Evolutionary conservation across 441 rosid genomes (phyloP), one percentile per base, ranked within the genome.

Genomic region (Breynia disticha): DNA sequence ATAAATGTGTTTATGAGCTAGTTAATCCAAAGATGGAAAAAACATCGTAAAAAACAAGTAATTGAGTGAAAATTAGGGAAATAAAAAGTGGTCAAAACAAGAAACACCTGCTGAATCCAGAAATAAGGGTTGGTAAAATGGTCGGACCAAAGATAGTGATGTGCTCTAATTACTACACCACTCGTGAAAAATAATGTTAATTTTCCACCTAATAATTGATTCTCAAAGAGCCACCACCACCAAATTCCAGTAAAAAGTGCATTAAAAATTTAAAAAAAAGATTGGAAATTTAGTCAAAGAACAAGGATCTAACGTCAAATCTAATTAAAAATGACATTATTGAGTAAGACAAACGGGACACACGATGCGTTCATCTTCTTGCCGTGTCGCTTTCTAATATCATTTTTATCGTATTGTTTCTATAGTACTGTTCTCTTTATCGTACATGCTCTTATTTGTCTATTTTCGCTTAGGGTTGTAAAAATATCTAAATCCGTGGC

Each of bases 271-370:
- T n/a, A n/a, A n/a, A n/a, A n/a, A n/a, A n/a, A n/a, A n/a, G 7
- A 28, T 28, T 2, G 35, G 35, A 28, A 28, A 28, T 4, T 28
- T 28, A 28, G 35, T 28, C 35, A 28, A 51, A 60, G 60, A 16
- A 48, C 20, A 6, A 63, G 58, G 64, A 63, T 67, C 72, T 41
- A 55, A 53, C 52, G 63, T 69, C 72, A 54, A 59, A 1, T 60
- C 64, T 14, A 15, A 46, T 32, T 50, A 20, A 46, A 50, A 56
- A 51, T n/a, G n/a, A n/a, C n/a, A n/a, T n/a, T n/a, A n/a, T n/a
- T n/a, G n/a, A n/a, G n/a, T n/a, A n/a, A n/a, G n/a, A n/a, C n/a
- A n/a, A n/a, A n/a, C n/a, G n/a, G n/a, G n/a, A n/a, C n/a, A n/a
- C n/a, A n/a, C n/a, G n/a, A n/a, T n/a, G n/a, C n/a, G n/a, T n/a